Conservation (phyloP, 1,284 basidiomycete genomes). For the Cutaneotrichosporon cavernicola region DNA sequence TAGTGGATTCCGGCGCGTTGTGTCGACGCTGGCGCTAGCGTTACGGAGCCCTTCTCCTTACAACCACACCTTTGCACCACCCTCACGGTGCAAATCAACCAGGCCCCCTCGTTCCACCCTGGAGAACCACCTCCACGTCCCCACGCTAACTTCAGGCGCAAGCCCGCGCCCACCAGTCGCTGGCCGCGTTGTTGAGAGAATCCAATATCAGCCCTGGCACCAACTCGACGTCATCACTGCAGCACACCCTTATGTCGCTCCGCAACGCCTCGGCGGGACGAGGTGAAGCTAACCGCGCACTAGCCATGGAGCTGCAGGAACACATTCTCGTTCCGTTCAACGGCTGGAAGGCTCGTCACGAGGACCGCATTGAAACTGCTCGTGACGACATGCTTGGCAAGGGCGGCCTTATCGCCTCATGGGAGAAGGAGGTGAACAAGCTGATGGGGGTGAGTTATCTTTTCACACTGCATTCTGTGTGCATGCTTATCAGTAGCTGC, state of each 20-base stretch:
- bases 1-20: background rate
- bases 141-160: slow-evolving; percentile 54
- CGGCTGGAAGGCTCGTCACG: slow-evolving; percentile 47
- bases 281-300: slow-evolving; percentile 43
- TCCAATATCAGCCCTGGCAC: slow-evolving; percentile 20
- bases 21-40: background rate
- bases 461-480: background rate
- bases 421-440: slow-evolving; percentile 59
- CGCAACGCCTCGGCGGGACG: slow-evolving; percentile 38
- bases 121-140: background rate
- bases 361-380: slow-evolving; percentile 39
- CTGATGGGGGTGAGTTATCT: slow-evolving; percentile 47
- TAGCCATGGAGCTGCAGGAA: slow-evolving; percentile 46
- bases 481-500: slow-evolving; percentile 57
- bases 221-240: slow-evolving; percentile 38
- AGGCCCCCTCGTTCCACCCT: slow-evolving; percentile 32
- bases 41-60: background rate
- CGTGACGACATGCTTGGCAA: slow-evolving; percentile 56
- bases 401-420: slow-evolving; percentile 63
- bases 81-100: background rate
- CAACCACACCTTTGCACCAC: background rate
- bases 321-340: slow-evolving; percentile 42
- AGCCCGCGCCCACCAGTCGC: slow-evolving; percentile 55
- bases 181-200: slow-evolving; percentile 55
- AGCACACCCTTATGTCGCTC: slow-evolving; percentile 44